Conservation (phyloP, 306 rosid species). For the Argentina anserina region DNA sequence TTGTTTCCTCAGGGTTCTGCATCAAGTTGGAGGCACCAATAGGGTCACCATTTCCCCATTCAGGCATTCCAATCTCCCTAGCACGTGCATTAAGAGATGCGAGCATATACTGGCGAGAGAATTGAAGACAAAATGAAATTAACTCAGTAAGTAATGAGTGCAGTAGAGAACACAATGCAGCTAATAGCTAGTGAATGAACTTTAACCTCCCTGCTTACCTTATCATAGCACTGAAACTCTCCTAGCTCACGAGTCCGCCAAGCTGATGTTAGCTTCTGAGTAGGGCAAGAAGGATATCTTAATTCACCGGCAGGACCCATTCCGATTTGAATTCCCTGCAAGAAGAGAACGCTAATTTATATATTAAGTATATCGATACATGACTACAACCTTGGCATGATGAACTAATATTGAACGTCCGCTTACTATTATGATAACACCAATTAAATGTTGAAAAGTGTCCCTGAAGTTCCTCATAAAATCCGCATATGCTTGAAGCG, state of each 20-base stretch:
- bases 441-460: constrained; percentile 54
- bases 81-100: constrained; percentile 75
- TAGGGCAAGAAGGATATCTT: constrained; percentile 70
- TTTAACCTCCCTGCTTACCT: constrained; percentile 42
- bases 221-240: constrained; percentile 91
- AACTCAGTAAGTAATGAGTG: neutral
- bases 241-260: constrained; percentile 56
- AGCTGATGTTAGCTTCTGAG: constrained; percentile 43
- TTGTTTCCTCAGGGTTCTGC: constrained; percentile 44
- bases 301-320: constrained; percentile 95
- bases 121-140: constrained; percentile 24
- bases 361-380: constrained; percentile 13
- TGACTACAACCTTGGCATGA: constrained; percentile 7
- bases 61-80: constrained; percentile 60
- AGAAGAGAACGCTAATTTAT: constrained; percentile 18
- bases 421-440: constrained; percentile 70
- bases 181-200: constrained; percentile 24
- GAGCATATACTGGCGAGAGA: constrained; percentile 63
- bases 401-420: constrained; percentile 19
- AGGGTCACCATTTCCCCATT: constrained; percentile 82
- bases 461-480: constrained; percentile 84
- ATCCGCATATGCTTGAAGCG: constrained; percentile 78
- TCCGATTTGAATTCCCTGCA: constrained; percentile 85
- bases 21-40: constrained; percentile 50
- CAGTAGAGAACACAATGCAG: neutral